Base-by-base conservation (phyloP, 2,329 filamentous ascomycete species). In the Xylariaceae sp. region DNA sequence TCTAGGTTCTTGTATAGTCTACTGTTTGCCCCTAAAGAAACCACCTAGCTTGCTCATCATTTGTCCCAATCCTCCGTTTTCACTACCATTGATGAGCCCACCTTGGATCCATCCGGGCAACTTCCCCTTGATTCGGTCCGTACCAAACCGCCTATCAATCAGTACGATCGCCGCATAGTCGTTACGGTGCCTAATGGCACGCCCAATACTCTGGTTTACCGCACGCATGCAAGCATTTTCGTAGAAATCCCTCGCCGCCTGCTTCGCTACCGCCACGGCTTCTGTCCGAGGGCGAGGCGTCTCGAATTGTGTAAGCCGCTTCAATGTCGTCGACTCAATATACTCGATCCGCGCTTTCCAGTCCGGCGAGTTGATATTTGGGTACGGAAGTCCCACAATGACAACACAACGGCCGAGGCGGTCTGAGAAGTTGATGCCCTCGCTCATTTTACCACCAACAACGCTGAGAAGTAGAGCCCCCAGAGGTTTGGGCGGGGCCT, bases 381-480 rank as follows among this genome's bases (percentile, higher is more conserved):
- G 92, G 66, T 96, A 99, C 0, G 95, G 95, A 3, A 99, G 78
- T 0, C 95, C 95, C 12, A 98, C 85, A n/a, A 98, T 89, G 12
- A 96, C 79, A 7, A 99, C 92, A 51, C 91, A 94, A 23, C 95
- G 87, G 1, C 95, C 95, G 0, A 99, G 85, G 3, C 83, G 82
- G 75, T 99, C 93, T 0, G 91, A 94, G 77, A 99, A 99, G 75
- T 99, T 99, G 77, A 99, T 99, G 63, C 95, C 95, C 75, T 99
- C 95, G 56, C 91, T 96, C 76, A 99, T 88, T 65, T 94, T 96
- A 12, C 95, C 95, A 52, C 94, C 94, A 2, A 99, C 89, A 3
- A 99, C 93, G 51, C 92, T 93, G 23, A 99, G 83, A 0, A 99
- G 82, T 0, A 98, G 77, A 0, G 90, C 94, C 0, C 93, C 93